phyloP scores from a whole-genome alignment of 2,329 filamentous ascomycete species.

The Epichloe uncinata region DNA sequence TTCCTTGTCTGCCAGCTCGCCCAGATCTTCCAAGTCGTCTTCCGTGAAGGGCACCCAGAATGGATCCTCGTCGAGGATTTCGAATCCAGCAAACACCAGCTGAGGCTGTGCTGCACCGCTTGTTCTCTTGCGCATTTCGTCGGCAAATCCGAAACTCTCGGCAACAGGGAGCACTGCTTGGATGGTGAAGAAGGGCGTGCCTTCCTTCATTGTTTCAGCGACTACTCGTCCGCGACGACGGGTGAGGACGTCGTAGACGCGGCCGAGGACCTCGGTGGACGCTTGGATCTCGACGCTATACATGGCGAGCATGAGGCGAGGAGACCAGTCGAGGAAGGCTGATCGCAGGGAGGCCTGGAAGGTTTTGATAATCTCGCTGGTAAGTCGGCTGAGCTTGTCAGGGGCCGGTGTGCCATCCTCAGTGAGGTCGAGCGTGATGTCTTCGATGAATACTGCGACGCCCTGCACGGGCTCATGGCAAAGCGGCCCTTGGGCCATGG shows the following conservation, averaged over 20 bases:
- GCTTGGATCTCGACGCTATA: slow-evolving; percentile 97
- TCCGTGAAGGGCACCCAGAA: slow-evolving; percentile 97
- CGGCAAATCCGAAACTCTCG: slow-evolving; percentile 89
- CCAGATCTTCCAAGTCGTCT: slow-evolving; percentile 90
- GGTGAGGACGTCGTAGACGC: slow-evolving; percentile 96
- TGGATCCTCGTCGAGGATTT: slow-evolving; percentile 87
- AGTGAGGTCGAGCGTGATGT: slow-evolving; percentile 48
- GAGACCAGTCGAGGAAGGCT: slow-evolving; percentile 91
- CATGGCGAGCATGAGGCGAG: slow-evolving; percentile 91
- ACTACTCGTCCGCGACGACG: slow-evolving; percentile 80
- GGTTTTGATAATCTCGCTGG: slow-evolving; percentile 84
- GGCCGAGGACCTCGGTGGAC: slow-evolving; percentile 84
- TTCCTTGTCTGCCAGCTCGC: slow-evolving; percentile 84
- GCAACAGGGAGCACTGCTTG: slow-evolving; percentile 77
- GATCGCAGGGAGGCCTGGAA: slow-evolving; percentile 71
- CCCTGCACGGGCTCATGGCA: slow-evolving; percentile 91
- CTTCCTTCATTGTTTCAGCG: slow-evolving; percentile 84
- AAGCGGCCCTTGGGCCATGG: slow-evolving; percentile 75
- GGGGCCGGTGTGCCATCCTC: slow-evolving; percentile 42
- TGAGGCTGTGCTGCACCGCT: slow-evolving; percentile 85
- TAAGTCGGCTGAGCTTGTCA: slow-evolving; percentile 65
- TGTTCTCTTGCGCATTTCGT: slow-evolving; percentile 92
- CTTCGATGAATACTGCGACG: slow-evolving; percentile 80
- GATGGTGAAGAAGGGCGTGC: slow-evolving; percentile 94
- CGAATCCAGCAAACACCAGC: slow-evolving; percentile 84